Evolutionary conservation across 2,329 filamentous ascomycete species (phyloP), one percentile per base, ranked within the genome.

Genomic region (Colletotrichum tropicale): DNA sequence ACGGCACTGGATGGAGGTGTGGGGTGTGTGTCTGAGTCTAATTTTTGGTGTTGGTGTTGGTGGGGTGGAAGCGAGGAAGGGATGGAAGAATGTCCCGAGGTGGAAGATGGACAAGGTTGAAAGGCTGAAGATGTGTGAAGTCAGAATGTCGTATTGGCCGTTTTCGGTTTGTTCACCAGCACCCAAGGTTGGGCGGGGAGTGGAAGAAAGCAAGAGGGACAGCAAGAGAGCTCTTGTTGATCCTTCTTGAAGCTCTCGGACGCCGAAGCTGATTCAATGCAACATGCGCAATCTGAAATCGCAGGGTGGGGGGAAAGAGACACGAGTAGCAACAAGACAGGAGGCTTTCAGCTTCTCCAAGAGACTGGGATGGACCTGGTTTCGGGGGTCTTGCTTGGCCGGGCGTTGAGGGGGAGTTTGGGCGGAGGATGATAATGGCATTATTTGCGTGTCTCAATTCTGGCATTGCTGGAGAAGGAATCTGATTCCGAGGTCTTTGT

Each of bases 391-490:
- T 55, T 66, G 64, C 70, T 73, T 58, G 56, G 30, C 38, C 34
- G 55, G 24, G 48, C 64, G 48, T 67, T 48, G 56, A 38, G 26
- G 9, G 36, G n/a, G 67, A 36, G 34, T 58, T 52, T 30, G 71
- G 48, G 36, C 9, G 38, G 38, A 34, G 66, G 30, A 56, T 32
- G 32, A 74, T 65, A 65, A 76, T 69, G 74, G 74, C 74, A 75
- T 75, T 72, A 73, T 55, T 58, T 66, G 72, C 60, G 67, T 70
- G 58, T 70, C 68, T 70, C 18, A 48, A 43, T 61, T 21, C 26
- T 38, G 55, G 56, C 56, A 62, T 43, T 28, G 56, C 36, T 52
- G 67, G 32, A 67, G 43, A 36, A 36, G 64, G 43, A 73, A 62
- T 56, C 38, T 62, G 56, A 56, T 56, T 15, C 73, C 70, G 55